Percentiles rank a stretch among this genome's conserved stretches.
Evolutionary conservation across 768 basidiomycete genomes (phyloP).

Genomic region (Pholiota conissans): DNA sequence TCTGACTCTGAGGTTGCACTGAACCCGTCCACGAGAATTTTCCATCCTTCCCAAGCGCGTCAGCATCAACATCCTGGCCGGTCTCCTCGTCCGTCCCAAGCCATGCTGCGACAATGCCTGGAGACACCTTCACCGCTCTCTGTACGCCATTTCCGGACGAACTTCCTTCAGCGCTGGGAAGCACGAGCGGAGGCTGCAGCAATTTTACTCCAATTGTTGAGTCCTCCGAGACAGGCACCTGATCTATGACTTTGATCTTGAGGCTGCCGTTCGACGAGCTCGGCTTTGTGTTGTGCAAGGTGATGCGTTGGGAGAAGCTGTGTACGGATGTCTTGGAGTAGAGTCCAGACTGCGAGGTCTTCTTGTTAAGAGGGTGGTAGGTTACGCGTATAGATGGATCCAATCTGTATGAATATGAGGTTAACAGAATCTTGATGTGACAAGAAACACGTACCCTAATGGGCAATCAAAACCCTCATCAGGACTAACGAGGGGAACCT

Average conservation of each 20-base stretch:
- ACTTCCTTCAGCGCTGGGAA: constrained; percentile 19
- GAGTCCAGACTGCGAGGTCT: constrained; percentile 32
- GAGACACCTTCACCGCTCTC: constrained; percentile 22
- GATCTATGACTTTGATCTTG: constrained; percentile 37
- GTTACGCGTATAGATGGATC: constrained; percentile 41
- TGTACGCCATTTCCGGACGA: background rate
- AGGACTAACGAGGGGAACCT: constrained; percentile 40
- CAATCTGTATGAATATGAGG: constrained; percentile 21
- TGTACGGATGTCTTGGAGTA: constrained; percentile 31
- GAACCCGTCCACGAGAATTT: constrained; percentile 33
- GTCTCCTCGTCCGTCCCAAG: constrained; percentile 31
- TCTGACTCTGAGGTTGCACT: constrained; percentile 31
- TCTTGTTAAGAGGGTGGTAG: constrained; percentile 37
- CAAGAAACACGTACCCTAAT: constrained; percentile 37
- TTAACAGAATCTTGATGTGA: background rate
- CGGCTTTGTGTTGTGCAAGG: constrained; percentile 37
- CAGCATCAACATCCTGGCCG: constrained; percentile 21
- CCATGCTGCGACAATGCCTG: constrained; percentile 34
- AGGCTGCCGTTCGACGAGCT: constrained; percentile 14
- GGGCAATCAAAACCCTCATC: constrained; percentile 46
- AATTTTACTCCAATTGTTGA: constrained; percentile 42
- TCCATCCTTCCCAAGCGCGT: constrained; percentile 30
- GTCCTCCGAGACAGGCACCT: constrained; percentile 37
- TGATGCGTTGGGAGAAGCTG: constrained; percentile 36
- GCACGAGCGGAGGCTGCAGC: constrained; percentile 27